Evolutionary conservation across 2,329 filamentous ascomycete species (phyloP), one percentile per base, ranked within the genome.

Genomic region (Penicillium digitatum): DNA sequence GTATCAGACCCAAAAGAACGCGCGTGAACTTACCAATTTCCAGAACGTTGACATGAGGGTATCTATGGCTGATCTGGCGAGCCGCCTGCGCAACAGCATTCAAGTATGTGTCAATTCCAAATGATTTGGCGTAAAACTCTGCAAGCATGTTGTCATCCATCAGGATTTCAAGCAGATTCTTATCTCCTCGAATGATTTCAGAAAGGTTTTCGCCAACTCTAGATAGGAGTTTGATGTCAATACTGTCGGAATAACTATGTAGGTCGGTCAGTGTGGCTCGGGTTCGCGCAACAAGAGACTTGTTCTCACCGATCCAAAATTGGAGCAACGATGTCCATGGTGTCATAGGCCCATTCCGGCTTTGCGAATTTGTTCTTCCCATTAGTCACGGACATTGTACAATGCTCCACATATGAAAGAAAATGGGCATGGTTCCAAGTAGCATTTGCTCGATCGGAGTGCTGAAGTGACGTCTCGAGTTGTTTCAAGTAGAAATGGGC

Each of bases 31-130:
- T 11, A 65, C 63, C 69, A 16, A 71, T 70, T 46, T 79, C 77
- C 5, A 81, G 56, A 29, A 80, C 70, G 3, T 74, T 73, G 48
- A 76, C 66, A n/a, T 69, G 69, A 0, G 78, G 78, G 45, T 74
- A 74, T 2, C 73, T 69, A 50, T 76, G 68, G 0, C 67, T 51
- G 10, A 81, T 65, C 22, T 72, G 69, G 6, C 66, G 64, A 18
- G 72, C 62, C 18, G 74, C 62, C 16, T 60, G 35, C 27, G 62
- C 66, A 10, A 72, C 40, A 31, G 67, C 64, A 1, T 55, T 42
- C 39, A 69, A 66, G 14, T 61, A 57, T 0, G 56, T 56, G 0
- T 55, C 57, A 32, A 67, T 66, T 26, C 64, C 66, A 20, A 66
- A 47, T 8, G 60, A 63, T 6, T 57, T 44, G 24, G 52, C 55